These are phyloP conservation scores for Wickerhamomyces pijperi DNA, from an alignment of 805 yeast species.

Conservation along the genomic window DNA sequence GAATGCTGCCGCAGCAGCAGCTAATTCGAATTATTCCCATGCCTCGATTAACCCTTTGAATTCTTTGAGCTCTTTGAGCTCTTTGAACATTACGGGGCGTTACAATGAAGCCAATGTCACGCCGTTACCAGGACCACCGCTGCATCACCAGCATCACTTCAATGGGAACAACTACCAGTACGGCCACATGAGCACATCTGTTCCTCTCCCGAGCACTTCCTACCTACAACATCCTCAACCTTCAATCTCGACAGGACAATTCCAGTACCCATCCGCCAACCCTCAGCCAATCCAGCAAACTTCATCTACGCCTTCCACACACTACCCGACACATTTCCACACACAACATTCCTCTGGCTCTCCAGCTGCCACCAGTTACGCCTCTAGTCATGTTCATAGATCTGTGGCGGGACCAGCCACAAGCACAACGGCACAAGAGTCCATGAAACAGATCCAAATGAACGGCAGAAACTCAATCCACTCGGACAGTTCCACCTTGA, in stretches of 20 bases:
- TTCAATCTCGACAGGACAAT: constrained; percentile 3
- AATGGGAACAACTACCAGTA: too few relatives aligned
- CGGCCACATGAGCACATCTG: not conserved
- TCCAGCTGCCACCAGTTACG: not conserved
- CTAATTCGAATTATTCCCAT: too few relatives aligned
- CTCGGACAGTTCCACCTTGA: too few relatives aligned
- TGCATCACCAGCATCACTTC: not conserved
- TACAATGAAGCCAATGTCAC: too few relatives aligned
- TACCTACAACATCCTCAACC: constrained; percentile 2
- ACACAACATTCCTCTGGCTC: constrained; percentile 1
- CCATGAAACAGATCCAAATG: too few relatives aligned
- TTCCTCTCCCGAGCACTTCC: not conserved
- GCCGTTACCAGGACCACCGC: too few relatives aligned
- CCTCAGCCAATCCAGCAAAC: constrained; percentile 3
- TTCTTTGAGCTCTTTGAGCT: not conserved
- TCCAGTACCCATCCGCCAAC: not conserved
- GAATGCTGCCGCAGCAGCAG: too few relatives aligned
- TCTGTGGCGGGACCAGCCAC: too few relatives aligned
- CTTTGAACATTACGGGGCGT: too few relatives aligned
- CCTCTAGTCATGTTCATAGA: not conserved
- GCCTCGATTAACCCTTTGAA: not conserved
- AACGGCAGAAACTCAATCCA: too few relatives aligned
- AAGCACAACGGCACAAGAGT: not conserved
- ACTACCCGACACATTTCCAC: too few relatives aligned
- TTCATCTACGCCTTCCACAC: too few relatives aligned